Percentiles rank a stretch among this genome's conserved stretches.
These are phyloP conservation scores for Neckera pumila DNA, from an alignment of 225 moss, liverwort and hornwort species.

Conservation along the genomic window DNA sequence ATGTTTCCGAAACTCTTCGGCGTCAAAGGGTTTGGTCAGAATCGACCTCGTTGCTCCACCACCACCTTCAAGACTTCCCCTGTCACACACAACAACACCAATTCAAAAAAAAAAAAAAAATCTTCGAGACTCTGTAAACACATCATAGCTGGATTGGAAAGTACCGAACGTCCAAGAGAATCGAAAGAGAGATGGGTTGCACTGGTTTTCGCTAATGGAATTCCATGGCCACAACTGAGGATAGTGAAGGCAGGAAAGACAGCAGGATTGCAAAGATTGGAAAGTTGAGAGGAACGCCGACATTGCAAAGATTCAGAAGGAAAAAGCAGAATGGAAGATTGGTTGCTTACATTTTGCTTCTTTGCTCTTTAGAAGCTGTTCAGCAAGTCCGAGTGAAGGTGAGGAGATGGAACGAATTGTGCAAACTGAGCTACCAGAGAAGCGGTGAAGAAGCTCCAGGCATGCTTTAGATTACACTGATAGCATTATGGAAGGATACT, in stretches of 20 bases:
- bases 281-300: neutral
- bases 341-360: neutral
- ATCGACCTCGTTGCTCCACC: neutral
- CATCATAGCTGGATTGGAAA: neutral
- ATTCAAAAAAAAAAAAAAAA: neutral
- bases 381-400: neutral
- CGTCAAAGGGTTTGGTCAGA: constrained; percentile 39
- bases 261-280: neutral
- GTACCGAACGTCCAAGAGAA: neutral
- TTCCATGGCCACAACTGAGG: neutral
- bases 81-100: neutral
- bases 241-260: neutral
- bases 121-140: neutral
- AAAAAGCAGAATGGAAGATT: no score
- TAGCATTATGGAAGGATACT: no score
- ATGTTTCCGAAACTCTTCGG: constrained; percentile 52
- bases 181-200: neutral
- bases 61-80: constrained; percentile 17
- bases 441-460: neutral
- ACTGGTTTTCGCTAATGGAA: neutral
- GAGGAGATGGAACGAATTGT: neutral
- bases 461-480: no score
- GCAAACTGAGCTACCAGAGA: neutral
- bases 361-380: no score
- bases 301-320: no score